Percentiles rank a stretch among this genome's conserved stretches.
Conservation (phyloP, 176 grass and related monocot genomes). For the Eleusine indica region DNA sequence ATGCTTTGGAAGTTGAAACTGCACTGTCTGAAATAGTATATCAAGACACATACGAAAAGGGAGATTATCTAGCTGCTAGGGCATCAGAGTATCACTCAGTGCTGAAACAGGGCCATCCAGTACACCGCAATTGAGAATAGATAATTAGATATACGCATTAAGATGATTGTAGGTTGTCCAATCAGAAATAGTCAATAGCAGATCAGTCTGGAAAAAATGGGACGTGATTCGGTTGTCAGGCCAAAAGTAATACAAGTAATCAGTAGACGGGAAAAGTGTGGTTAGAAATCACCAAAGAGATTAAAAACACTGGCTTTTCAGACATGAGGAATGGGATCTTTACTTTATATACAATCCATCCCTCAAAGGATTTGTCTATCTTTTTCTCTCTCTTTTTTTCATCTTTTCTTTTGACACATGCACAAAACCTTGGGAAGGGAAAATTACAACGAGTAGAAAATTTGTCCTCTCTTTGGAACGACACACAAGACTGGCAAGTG, state of each 20-base stretch:
- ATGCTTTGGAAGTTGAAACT: not conserved
- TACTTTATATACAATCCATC: slow-evolving; percentile 64
- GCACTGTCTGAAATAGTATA: not conserved
- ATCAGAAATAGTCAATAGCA: slow-evolving; percentile 6
- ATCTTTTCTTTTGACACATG: slow-evolving; percentile 37
- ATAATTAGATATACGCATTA: not conserved
- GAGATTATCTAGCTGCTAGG: not conserved
- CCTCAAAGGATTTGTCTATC: slow-evolving; percentile 42
- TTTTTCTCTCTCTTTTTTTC: not conserved
- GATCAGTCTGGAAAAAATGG: not conserved
- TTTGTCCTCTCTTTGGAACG: slow-evolving; percentile 9
- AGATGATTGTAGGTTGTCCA: not conserved
- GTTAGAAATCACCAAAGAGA: slow-evolving; percentile 18
- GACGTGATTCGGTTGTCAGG: not conserved
- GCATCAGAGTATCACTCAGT: not conserved
- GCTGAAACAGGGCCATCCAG: not conserved
- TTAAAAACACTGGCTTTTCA: not conserved
- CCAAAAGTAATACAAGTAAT: slow-evolving; percentile 19
- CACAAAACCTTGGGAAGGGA: slow-evolving; percentile 36
- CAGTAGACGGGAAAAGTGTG: slow-evolving; percentile 22
- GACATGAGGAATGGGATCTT: slow-evolving; percentile 47
- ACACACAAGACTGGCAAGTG: slow-evolving; percentile 30
- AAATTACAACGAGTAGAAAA: slow-evolving; percentile 42
- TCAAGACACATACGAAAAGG: not conserved
- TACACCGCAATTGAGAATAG: not conserved